These are phyloP conservation scores for Aspergillus terreus DNA, from an alignment of 2,329 filamentous ascomycete species.

Conservation along the genomic window DNA sequence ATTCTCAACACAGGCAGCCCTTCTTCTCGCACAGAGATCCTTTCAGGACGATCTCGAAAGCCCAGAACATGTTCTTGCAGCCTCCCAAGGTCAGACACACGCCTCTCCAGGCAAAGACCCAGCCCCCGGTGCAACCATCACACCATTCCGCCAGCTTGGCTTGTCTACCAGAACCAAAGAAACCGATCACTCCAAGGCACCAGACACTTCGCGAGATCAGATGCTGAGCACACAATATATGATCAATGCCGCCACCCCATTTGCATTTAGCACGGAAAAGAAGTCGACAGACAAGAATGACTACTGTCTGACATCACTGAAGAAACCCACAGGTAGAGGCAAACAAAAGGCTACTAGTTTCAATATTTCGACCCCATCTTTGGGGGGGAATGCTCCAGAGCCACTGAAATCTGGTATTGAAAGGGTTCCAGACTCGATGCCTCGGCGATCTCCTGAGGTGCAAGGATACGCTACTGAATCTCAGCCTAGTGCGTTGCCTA, in stretches of 20 bases:
- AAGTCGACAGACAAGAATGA: conserved; percentile 7
- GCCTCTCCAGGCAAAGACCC: conserved; percentile 10
- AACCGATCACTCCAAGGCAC: conserved; percentile 3
- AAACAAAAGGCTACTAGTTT: conserved; percentile 20
- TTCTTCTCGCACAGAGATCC: conserved; percentile 36
- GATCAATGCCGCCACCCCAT: conserved; percentile 39
- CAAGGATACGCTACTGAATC: conserved; percentile 4
- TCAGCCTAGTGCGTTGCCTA: conserved; percentile 22
- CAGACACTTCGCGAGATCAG: conserved; percentile 16
- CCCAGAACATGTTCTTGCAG: conserved; percentile 16
- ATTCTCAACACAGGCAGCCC: conserved; percentile 39
- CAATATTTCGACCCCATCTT: conserved; percentile 5
- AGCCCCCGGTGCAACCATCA: conserved; percentile 19
- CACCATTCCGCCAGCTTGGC: conserved; percentile 27
- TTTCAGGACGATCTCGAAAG: conserved; percentile 38
- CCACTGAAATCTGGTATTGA: conserved; percentile 4
- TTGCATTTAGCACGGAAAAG: conserved; percentile 34
- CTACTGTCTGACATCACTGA: not conserved
- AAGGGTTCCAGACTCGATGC: conserved; percentile 7
- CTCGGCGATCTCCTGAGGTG: not conserved
- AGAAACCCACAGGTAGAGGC: conserved; percentile 8
- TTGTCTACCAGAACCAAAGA: conserved; percentile 7
- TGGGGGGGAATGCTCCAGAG: not conserved
- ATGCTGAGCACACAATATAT: conserved; percentile 39
- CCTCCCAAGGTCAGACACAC: conserved; percentile 11